These are phyloP conservation scores for Myriosclerotinia duriaeana DNA, from an alignment of 2,329 filamentous ascomycete species.

Conservation along the genomic window DNA sequence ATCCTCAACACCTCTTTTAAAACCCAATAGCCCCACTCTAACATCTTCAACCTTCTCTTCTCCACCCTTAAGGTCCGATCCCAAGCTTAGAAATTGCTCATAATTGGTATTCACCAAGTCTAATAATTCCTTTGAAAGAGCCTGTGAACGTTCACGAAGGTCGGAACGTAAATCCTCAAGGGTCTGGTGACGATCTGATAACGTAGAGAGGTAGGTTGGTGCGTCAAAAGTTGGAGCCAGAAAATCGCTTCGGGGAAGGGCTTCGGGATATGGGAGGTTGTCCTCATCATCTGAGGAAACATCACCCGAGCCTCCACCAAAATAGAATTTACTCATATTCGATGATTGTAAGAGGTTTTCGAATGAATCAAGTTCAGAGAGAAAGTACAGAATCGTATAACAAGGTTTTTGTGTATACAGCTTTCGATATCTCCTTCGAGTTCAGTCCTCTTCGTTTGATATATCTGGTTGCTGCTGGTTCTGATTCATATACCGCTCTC, in stretches of 20 bases:
- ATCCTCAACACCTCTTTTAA: slow-evolving; percentile 76
- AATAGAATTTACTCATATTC: slow-evolving; percentile 51
- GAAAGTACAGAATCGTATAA: neutral
- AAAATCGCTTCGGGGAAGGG: slow-evolving; percentile 81
- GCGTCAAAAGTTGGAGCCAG: slow-evolving; percentile 75
- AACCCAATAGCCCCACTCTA: slow-evolving; percentile 80
- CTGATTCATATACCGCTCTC: neutral
- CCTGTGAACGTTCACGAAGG: slow-evolving; percentile 74
- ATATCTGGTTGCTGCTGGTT: neutral
- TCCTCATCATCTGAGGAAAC: slow-evolving; percentile 54
- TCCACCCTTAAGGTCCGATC: slow-evolving; percentile 77
- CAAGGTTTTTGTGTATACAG: neutral
- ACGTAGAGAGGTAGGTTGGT: slow-evolving; percentile 75
- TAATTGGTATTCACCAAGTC: slow-evolving; percentile 97
- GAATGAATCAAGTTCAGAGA: neutral
- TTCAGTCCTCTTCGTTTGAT: slow-evolving; percentile 10
- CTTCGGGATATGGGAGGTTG: slow-evolving; percentile 82
- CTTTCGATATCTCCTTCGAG: neutral
- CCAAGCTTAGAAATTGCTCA: slow-evolving; percentile 82
- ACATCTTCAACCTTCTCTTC: slow-evolving; percentile 92
- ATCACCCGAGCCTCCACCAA: slow-evolving; percentile 38
- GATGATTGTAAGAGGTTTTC: neutral
- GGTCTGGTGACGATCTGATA: slow-evolving; percentile 88
- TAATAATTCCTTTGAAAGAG: slow-evolving; percentile 81
- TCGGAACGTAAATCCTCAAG: slow-evolving; percentile 90